A percentile compares a stretch with the other conserved stretches of the same genome.
phyloP scores from a whole-genome alignment of 495 filamentous ascomycete species.

The Gamarada debralockiae region DNA sequence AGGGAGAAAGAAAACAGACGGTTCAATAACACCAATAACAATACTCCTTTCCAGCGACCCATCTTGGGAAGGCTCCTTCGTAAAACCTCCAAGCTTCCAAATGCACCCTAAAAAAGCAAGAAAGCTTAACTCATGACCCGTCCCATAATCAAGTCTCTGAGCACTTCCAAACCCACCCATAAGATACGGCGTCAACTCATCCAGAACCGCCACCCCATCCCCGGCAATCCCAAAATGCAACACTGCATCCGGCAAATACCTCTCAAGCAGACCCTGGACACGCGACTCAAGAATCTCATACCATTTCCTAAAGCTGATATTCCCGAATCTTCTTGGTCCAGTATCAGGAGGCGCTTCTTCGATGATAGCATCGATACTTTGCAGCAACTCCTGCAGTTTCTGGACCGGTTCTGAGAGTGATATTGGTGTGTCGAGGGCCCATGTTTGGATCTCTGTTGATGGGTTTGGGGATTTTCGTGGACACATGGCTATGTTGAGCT shows the following conservation, averaged over 20 bases:
- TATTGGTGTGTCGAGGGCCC: slow-evolving; percentile 43
- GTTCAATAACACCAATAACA: slow-evolving; percentile 76
- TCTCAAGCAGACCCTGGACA: slow-evolving; percentile 51
- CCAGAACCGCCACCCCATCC: slow-evolving; percentile 36
- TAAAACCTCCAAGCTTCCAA: slow-evolving; percentile 86
- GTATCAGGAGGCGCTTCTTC: slow-evolving; percentile 77
- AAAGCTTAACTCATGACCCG: slow-evolving; percentile 93
- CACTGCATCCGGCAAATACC: slow-evolving; percentile 53
- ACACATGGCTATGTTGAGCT: slow-evolving; percentile 85
- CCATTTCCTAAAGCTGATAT: slow-evolving; percentile 85
- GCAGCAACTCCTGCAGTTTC: slow-evolving; percentile 59
- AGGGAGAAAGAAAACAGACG: slow-evolving; percentile 47
- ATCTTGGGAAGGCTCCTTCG: slow-evolving; percentile 42
- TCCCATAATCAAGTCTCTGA: slow-evolving; percentile 90
- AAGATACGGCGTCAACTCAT: slow-evolving; percentile 77
- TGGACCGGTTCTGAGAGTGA: slow-evolving; percentile 48
- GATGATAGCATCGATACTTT: slow-evolving; percentile 59
- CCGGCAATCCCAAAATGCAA: slow-evolving; percentile 31
- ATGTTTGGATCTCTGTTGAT: slow-evolving; percentile 44
- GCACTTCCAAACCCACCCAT: slow-evolving; percentile 83
- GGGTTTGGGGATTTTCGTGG: slow-evolving; percentile 41
- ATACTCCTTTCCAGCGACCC: slow-evolving; percentile 64
- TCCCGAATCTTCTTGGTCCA: slow-evolving; percentile 87
- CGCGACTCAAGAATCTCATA: slow-evolving; percentile 60
- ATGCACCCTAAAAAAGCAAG: slow-evolving; percentile 83